These are phyloP conservation scores for Penicillium sp. DNA, from an alignment of 2,329 filamentous ascomycete species.

Conservation along the genomic window DNA sequence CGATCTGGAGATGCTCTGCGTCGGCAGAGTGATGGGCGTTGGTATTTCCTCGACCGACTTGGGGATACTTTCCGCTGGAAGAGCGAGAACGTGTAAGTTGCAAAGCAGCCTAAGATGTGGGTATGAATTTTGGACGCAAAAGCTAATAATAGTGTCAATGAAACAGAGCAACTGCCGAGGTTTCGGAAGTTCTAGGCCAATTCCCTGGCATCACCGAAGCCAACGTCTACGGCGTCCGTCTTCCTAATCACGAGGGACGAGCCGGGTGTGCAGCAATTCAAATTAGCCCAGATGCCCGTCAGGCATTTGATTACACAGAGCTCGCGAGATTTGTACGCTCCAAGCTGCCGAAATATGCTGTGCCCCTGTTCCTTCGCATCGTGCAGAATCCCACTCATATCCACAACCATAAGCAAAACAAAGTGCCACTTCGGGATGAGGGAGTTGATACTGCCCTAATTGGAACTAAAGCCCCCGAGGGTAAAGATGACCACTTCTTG, in stretches of 20 bases:
- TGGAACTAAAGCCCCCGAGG: constrained; percentile 46
- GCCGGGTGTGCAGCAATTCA: constrained; percentile 62
- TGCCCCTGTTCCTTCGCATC: constrained; percentile 70
- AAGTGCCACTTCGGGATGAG: constrained; percentile 66
- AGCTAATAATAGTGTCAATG: background rate
- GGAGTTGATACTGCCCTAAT: constrained; percentile 60
- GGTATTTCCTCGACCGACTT: constrained; percentile 69
- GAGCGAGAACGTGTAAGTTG: constrained; percentile 61
- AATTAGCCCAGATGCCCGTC: constrained; percentile 53
- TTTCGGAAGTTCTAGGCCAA: constrained; percentile 61
- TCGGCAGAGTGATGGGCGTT: constrained; percentile 61
- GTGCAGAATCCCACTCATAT: constrained; percentile 48
- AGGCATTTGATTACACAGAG: constrained; percentile 59
- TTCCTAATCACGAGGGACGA: constrained; percentile 67
- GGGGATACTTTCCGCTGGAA: constrained; percentile 78
- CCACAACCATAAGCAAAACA: constrained; percentile 79
- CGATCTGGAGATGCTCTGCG: constrained; percentile 67
- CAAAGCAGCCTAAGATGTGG: background rate
- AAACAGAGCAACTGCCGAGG: constrained; percentile 59
- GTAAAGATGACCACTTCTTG: constrained; percentile 48
- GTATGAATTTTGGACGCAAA: background rate
- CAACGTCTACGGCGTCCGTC: constrained; percentile 67
- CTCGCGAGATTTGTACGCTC: constrained; percentile 60
- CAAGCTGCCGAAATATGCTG: constrained; percentile 69
- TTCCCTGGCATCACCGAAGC: constrained; percentile 63